phyloP scores from a whole-genome alignment of 495 filamentous ascomycete species.

The Parachaetomium inaequale region DNA sequence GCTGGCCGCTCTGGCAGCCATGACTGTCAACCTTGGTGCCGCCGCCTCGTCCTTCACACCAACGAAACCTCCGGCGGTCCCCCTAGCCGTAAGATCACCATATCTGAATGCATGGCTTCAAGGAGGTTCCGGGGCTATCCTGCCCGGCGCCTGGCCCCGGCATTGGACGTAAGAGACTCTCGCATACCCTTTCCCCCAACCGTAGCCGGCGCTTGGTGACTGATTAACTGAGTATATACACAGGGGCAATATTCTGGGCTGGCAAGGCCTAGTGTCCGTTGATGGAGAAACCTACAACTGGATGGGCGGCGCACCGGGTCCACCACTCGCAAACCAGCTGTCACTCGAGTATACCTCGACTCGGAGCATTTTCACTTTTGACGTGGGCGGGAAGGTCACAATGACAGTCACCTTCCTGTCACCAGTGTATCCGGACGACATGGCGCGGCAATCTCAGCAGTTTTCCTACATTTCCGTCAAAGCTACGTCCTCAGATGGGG shows the following conservation, averaged over 20 bases:
- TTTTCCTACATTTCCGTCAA: slow-evolving; percentile 79
- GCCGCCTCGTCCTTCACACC: slow-evolving; percentile 23
- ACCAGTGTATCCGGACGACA: slow-evolving; percentile 82
- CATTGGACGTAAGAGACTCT: slow-evolving; percentile 28
- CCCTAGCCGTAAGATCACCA: slow-evolving; percentile 30
- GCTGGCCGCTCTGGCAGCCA: slow-evolving; percentile 16
- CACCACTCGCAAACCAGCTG: slow-evolving; percentile 40
- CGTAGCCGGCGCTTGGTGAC: slow-evolving; percentile 21
- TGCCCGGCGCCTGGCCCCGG: slow-evolving; percentile 31
- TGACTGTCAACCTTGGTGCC: not conserved
- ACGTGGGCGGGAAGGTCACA: slow-evolving; percentile 59
- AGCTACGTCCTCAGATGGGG: slow-evolving; percentile 52
- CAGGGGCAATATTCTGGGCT: slow-evolving; percentile 71
- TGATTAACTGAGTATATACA: slow-evolving; percentile 39
- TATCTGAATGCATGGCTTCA: slow-evolving; percentile 35
- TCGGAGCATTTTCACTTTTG: slow-evolving; percentile 80
- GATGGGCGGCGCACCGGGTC: slow-evolving; percentile 60
- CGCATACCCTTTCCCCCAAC: no score
- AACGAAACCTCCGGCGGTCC: slow-evolving; percentile 27
- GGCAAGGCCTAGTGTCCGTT: slow-evolving; percentile 63
- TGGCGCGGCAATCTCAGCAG: slow-evolving; percentile 78
- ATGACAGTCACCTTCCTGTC: slow-evolving; percentile 81
- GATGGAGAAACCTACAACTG: slow-evolving; percentile 55
- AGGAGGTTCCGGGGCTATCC: slow-evolving; percentile 23
- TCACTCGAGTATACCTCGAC: slow-evolving; percentile 79